phyloP scores from a whole-genome alignment of 257 asterid species.

The Rehmannia glutinosa region DNA sequence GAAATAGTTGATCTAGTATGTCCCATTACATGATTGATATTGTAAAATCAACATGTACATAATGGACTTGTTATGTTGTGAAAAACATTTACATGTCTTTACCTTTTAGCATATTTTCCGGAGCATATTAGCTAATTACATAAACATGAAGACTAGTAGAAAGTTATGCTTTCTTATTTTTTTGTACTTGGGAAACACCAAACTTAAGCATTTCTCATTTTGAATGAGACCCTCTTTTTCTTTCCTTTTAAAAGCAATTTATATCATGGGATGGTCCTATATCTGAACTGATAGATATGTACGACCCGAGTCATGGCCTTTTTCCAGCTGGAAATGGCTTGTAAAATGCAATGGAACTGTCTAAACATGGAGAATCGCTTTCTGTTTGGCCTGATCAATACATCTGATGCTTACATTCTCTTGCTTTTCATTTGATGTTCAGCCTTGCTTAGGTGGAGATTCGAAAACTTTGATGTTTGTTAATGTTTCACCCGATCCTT shows the following conservation, averaged over 20 bases:
- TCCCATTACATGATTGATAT: no score
- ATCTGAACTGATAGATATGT: no score
- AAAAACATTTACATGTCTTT: neutral
- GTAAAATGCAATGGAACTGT: neutral
- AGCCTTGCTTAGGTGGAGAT: conserved; percentile 99
- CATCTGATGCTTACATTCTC: neutral
- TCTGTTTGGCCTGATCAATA: neutral
- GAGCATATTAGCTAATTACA: neutral
- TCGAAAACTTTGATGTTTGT: conserved; percentile 95
- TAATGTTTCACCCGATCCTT: conserved; percentile 78
- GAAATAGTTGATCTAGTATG: no score
- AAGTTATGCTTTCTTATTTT: neutral
- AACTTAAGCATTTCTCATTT: neutral
- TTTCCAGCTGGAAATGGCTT: neutral
- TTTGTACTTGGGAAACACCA: neutral
- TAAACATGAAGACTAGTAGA: neutral
- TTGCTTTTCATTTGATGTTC: conserved; percentile 1
- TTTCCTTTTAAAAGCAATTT: neutral
- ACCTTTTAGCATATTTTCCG: neutral
- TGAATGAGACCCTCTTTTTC: neutral
- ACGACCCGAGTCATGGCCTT: neutral
- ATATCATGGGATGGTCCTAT: no score
- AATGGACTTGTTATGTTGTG: neutral
- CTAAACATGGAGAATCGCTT: neutral
- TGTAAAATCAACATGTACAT: no score